These are phyloP conservation scores for Cyclotella choctawhatcheeana DNA, from an alignment of 108 stramenopile species.

Conservation along the genomic window DNA sequence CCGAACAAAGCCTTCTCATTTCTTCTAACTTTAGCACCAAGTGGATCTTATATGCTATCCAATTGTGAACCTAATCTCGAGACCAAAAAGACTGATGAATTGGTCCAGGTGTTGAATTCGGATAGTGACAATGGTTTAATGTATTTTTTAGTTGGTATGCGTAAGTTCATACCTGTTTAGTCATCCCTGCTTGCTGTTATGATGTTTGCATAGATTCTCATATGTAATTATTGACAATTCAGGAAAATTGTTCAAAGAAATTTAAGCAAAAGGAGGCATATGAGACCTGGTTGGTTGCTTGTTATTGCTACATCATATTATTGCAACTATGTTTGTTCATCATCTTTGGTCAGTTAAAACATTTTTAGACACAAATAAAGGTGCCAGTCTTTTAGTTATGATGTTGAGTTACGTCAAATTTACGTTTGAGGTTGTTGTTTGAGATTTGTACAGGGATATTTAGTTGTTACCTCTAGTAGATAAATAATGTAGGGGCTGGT, in stretches of 20 bases:
- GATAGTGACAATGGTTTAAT: constrained; percentile 31
- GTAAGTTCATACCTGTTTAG: constrained; percentile 7
- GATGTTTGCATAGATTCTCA: neutral
- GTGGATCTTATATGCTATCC: constrained; percentile 10
- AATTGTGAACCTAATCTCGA: constrained; percentile 16
- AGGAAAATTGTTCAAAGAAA: constrained; percentile 8
- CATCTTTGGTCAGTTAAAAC: too few species aligned
- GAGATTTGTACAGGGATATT: too few species aligned
- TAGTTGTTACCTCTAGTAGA: too few species aligned
- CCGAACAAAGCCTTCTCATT: constrained; percentile 20
- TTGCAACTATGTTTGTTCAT: too few species aligned
- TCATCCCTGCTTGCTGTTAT: neutral
- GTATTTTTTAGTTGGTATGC: constrained; percentile 29
- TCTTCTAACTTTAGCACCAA: constrained; percentile 3
- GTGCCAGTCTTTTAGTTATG: too few species aligned
- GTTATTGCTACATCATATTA: too few species aligned
- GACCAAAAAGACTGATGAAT: constrained; percentile 7
- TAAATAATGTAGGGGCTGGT: too few species aligned
- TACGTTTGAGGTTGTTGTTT: too few species aligned
- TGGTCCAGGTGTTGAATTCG: constrained; percentile 20
- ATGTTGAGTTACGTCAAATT: too few species aligned
- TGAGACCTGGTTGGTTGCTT: too few species aligned
- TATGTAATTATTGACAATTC: neutral
- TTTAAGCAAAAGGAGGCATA: too few species aligned
- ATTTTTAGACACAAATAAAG: too few species aligned